phyloP scores from a whole-genome alignment of 2,329 filamentous ascomycete genomes.

The Fusarium drepaniforme region DNA sequence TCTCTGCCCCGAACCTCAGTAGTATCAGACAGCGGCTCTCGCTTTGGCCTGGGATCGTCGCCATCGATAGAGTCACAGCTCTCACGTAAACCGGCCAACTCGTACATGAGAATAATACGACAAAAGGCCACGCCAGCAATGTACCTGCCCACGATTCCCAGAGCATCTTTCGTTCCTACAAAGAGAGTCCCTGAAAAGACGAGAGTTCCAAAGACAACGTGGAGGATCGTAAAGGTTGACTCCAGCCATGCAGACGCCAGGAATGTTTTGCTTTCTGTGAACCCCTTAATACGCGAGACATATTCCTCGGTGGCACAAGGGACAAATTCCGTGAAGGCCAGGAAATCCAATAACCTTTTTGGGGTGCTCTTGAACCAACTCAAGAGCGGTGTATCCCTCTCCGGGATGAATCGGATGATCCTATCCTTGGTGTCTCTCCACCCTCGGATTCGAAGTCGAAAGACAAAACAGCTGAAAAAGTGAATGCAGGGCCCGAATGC shows the following conservation, averaged over 20 bases:
- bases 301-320: background rate
- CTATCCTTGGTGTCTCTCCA: background rate
- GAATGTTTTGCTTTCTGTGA: background rate
- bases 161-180: conserved; percentile 11
- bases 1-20: background rate
- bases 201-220: conserved; percentile 16
- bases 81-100: conserved; percentile 9
- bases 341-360: background rate
- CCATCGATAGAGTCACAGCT: background rate
- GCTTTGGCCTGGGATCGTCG: background rate
- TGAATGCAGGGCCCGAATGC: background rate
- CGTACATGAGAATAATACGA: conserved; percentile 16
- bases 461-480: background rate
- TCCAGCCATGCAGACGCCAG: conserved; percentile 4
- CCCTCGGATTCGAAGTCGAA: conserved; percentile 8
- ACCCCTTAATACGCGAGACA: background rate
- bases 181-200: conserved; percentile 9
- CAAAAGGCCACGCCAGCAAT: conserved; percentile 5
- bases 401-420: background rate
- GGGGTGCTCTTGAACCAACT: background rate
- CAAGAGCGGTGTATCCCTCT: background rate
- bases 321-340: background rate
- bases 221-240: conserved; percentile 10
- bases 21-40: background rate
- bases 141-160: conserved; percentile 11